Conservation (phyloP, 495 filamentous ascomycete genomes). For the Xylaria curta region DNA sequence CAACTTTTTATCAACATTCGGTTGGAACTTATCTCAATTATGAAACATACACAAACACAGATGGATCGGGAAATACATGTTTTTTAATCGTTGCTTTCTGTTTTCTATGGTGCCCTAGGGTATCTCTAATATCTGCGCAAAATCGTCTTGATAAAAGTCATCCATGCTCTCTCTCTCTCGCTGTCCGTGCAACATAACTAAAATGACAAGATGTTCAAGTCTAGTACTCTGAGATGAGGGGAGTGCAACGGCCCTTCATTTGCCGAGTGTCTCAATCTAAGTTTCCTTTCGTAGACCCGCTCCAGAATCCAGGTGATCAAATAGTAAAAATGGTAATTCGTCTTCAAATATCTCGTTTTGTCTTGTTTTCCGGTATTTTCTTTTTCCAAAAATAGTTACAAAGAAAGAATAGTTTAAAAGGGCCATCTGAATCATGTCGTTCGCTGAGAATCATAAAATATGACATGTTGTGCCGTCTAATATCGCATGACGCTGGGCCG, state of each 20-base stretch:
- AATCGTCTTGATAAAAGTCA: not conserved
- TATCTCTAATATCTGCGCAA: slow-evolving; percentile 20
- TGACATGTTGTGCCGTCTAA: slow-evolving; percentile 23
- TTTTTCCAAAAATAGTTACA: not conserved
- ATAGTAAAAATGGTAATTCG: not conserved
- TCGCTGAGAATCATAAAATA: slow-evolving; percentile 21
- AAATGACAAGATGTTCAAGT: not conserved
- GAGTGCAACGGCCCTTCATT: not conserved
- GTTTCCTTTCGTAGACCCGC: not conserved
- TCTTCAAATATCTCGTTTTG: not conserved
- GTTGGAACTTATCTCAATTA: too few species aligned
- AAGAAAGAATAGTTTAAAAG: not conserved
- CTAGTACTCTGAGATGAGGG: slow-evolving; percentile 5
- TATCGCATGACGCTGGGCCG: slow-evolving; percentile 16
- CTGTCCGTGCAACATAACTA: slow-evolving; percentile 12
- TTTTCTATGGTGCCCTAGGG: not conserved
- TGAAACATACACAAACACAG: not conserved
- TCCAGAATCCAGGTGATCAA: slow-evolving; percentile 9
- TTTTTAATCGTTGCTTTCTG: not conserved
- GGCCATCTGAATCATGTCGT: slow-evolving; percentile 19
- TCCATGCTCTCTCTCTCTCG: slow-evolving; percentile 8
- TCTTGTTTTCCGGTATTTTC: not conserved
- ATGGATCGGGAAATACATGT: not conserved
- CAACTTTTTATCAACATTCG: too few species aligned
- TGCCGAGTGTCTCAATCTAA: not conserved